These are phyloP conservation scores for Mangifera indica DNA, from an alignment of 345 rosid genomes.

Conservation along the genomic window DNA sequence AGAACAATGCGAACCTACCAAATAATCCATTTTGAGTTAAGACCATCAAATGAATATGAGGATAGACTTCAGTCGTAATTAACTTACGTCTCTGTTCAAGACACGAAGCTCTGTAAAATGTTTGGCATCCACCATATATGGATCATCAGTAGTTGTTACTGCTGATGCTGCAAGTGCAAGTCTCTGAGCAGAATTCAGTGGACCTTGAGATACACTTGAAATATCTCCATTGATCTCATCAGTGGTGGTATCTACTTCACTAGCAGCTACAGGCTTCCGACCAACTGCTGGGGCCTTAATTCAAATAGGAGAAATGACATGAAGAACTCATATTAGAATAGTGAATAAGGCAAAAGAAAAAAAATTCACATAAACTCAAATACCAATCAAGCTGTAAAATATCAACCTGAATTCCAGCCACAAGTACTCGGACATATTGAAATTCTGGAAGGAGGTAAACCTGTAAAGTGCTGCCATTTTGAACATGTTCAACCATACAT, in stretches of 20 bases:
- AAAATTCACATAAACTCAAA: neutral
- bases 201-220: constrained; percentile 56
- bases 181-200: constrained; percentile 92
- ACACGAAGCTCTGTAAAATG: constrained; percentile 85
- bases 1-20: constrained; percentile 91
- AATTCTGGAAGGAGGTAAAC: constrained; percentile 95
- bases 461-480: constrained; percentile 88
- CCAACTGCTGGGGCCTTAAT: constrained; percentile 83
- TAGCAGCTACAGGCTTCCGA: constrained; percentile 56
- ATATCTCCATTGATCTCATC: constrained; percentile 66
- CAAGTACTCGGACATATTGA: constrained; percentile 92
- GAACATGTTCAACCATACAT: constrained; percentile 92
- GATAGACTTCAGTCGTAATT: constrained; percentile 12
- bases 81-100: constrained; percentile 79
- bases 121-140: constrained; percentile 87
- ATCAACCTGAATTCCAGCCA: constrained; percentile 92
- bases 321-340: neutral
- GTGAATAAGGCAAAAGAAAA: neutral
- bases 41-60: constrained; percentile 14
- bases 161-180: constrained; percentile 74
- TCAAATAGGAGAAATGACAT: constrained; percentile 17
- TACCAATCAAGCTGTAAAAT: neutral
- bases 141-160: constrained; percentile 57
- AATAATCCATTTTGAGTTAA: constrained; percentile 24
- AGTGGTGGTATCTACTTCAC: constrained; percentile 43